These are phyloP conservation scores for Arthrobotrys sphaeroides DNA, from an alignment of 2,329 filamentous ascomycete genomes.

Conservation along the genomic window DNA sequence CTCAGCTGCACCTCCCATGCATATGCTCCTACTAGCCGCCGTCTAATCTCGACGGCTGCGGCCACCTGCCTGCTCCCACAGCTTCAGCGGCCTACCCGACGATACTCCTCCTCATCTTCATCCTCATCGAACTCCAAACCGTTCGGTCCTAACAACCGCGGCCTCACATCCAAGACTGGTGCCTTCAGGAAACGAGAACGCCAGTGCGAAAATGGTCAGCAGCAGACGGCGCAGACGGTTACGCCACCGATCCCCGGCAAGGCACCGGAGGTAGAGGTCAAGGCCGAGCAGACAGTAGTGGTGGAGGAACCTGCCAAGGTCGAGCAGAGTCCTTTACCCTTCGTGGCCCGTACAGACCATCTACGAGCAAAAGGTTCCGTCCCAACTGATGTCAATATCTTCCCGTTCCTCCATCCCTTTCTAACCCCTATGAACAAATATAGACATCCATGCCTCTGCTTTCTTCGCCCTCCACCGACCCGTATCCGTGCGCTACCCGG, in stretches of 20 bases:
- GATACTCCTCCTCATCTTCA: conserved; percentile 50
- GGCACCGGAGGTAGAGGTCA: conserved; percentile 35
- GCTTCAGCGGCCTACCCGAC: conserved; percentile 28
- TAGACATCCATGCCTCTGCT: conserved; percentile 85
- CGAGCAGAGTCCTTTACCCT: conserved; percentile 34
- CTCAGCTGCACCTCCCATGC: conserved; percentile 44
- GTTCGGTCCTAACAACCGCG: conserved; percentile 42
- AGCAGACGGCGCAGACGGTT: conserved; percentile 35
- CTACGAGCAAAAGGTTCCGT: conserved; percentile 41
- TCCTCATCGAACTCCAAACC: conserved; percentile 45
- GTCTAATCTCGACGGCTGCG: conserved; percentile 48
- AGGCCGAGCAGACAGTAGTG: neutral
- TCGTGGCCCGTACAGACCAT: conserved; percentile 48
- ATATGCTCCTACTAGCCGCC: conserved; percentile 38
- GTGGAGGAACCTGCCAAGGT: conserved; percentile 31
- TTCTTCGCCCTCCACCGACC: conserved; percentile 97
- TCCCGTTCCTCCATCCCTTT: no score
- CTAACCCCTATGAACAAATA: neutral
- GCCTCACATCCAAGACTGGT: conserved; percentile 45
- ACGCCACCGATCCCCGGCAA: conserved; percentile 36
- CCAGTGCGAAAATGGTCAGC: conserved; percentile 46
- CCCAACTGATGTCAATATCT: no score
- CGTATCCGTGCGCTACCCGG: conserved; percentile 83
- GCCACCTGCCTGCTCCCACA: conserved; percentile 28
- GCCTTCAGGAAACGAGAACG: conserved; percentile 50